These are phyloP conservation scores for Quercus gilva DNA, from an alignment of 306 rosid genomes.

Conservation along the genomic window DNA sequence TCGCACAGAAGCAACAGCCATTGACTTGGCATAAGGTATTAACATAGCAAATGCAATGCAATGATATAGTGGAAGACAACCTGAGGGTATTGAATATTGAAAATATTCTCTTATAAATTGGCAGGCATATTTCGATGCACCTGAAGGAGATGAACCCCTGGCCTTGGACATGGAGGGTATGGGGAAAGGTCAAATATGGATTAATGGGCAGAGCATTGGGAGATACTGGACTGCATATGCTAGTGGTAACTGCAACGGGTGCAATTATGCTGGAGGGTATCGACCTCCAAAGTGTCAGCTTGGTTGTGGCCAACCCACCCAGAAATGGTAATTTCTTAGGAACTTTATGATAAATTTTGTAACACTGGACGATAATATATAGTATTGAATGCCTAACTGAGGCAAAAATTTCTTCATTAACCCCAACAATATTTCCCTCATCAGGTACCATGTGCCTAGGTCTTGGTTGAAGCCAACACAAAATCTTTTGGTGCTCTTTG, in stretches of 20 bases:
- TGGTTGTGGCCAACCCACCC: slow-evolving; percentile 95
- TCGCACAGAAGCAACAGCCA: slow-evolving; percentile 66
- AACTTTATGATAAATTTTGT: neutral
- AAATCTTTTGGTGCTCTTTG: slow-evolving; percentile 81
- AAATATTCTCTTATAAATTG: slow-evolving; percentile 20
- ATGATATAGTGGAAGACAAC: slow-evolving; percentile 8
- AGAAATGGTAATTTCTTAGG: slow-evolving; percentile 56
- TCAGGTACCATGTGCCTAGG: slow-evolving; percentile 97
- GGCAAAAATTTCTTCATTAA: slow-evolving; percentile 10
- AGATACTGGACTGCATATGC: slow-evolving; percentile 95
- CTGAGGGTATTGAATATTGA: neutral
- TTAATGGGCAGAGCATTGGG: slow-evolving; percentile 87
- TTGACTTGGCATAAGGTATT: slow-evolving; percentile 97
- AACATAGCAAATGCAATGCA: slow-evolving; percentile 2
- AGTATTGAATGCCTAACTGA: slow-evolving; percentile 3
- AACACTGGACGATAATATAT: slow-evolving; percentile 1
- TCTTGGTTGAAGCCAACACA: slow-evolving; percentile 87
- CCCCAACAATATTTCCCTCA: slow-evolving; percentile 18
- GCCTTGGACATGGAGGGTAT: slow-evolving; percentile 94
- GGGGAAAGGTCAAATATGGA: slow-evolving; percentile 99
- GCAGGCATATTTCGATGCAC: slow-evolving; percentile 79
- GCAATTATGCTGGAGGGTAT: slow-evolving; percentile 71
- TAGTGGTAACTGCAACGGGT: slow-evolving; percentile 64
- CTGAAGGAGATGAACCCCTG: slow-evolving; percentile 85
- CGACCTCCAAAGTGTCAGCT: slow-evolving; percentile 84